Conservation (phyloP, 2,329 filamentous ascomycete species). For the Penicillium concentricum region DNA sequence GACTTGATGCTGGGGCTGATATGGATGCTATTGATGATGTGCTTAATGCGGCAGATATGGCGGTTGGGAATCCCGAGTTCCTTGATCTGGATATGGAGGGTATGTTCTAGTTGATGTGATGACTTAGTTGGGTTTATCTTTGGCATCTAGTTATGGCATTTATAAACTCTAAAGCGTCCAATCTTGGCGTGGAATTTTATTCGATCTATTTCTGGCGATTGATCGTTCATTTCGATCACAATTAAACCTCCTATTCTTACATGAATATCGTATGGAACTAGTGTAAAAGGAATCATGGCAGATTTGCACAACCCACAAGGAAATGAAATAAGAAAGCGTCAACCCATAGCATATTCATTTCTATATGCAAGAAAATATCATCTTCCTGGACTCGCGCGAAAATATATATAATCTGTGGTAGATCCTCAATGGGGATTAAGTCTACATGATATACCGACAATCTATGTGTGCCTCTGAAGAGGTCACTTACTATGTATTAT, state of each 20-base stretch:
- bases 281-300: not conserved
- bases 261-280: not conserved
- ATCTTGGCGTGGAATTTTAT: not conserved
- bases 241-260: not conserved
- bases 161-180: not conserved
- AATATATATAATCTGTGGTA: not conserved
- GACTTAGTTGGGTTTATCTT: not conserved
- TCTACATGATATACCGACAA: not conserved
- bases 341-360: not conserved
- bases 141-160: not conserved
- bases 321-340: not conserved
- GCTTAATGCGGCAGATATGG: slow-evolving; percentile 44
- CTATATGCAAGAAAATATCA: not conserved
- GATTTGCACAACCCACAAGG: not conserved
- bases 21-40: slow-evolving; percentile 46
- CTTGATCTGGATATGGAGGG: slow-evolving; percentile 47
- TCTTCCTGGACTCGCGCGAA: not conserved
- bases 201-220: not conserved
- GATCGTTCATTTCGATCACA: not conserved
- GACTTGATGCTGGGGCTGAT: slow-evolving; percentile 26
- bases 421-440: no score
- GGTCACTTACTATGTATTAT: not conserved
- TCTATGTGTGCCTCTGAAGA: no score
- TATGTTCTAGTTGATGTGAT: slow-evolving; percentile 35
- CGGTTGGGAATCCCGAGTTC: slow-evolving; percentile 45